Evolutionary conservation across 495 filamentous ascomycete genomes (phyloP).

Genomic region (Amphirosellinia nigrospora): DNA sequence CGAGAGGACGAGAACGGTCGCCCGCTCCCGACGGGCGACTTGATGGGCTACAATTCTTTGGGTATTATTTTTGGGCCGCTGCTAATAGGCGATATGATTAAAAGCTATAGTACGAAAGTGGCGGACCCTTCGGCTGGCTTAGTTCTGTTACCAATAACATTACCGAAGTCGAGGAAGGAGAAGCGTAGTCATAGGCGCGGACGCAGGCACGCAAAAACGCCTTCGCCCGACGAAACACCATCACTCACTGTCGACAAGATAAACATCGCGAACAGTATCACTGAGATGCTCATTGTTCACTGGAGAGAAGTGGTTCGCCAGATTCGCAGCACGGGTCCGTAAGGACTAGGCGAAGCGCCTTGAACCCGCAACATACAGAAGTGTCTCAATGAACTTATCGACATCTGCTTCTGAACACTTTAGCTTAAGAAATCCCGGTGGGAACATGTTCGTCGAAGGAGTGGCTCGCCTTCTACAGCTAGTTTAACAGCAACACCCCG

Average conservation of each 20-base stretch:
- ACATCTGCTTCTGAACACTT: constrained; percentile 42
- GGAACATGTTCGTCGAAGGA: constrained; percentile 25
- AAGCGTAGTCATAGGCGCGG: constrained; percentile 32
- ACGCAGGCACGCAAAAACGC: constrained; percentile 16
- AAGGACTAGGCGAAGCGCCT: constrained; percentile 30
- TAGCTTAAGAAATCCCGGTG: constrained; percentile 38
- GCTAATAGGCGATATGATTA: constrained; percentile 62
- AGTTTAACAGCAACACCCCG: constrained; percentile 37
- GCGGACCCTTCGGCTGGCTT: constrained; percentile 44
- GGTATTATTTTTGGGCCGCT: constrained; percentile 71
- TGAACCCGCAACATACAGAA: not conserved
- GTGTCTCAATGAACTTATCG: not conserved
- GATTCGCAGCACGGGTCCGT: constrained; percentile 49
- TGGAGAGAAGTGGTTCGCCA: constrained; percentile 66
- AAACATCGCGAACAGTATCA: constrained; percentile 58
- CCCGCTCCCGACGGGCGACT: constrained; percentile 52
- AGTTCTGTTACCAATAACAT: constrained; percentile 43
- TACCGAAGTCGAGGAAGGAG: constrained; percentile 47
- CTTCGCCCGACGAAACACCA: not conserved
- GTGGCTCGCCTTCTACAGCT: constrained; percentile 34
- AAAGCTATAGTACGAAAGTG: constrained; percentile 48
- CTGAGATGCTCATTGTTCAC: constrained; percentile 64
- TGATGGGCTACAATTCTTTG: constrained; percentile 68
- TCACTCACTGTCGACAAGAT: constrained; percentile 50
- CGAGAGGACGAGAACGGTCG: constrained; percentile 55